These are phyloP conservation scores for Amylocystis lapponica DNA, from an alignment of 768 basidiomycete genomes.

Conservation along the genomic window DNA sequence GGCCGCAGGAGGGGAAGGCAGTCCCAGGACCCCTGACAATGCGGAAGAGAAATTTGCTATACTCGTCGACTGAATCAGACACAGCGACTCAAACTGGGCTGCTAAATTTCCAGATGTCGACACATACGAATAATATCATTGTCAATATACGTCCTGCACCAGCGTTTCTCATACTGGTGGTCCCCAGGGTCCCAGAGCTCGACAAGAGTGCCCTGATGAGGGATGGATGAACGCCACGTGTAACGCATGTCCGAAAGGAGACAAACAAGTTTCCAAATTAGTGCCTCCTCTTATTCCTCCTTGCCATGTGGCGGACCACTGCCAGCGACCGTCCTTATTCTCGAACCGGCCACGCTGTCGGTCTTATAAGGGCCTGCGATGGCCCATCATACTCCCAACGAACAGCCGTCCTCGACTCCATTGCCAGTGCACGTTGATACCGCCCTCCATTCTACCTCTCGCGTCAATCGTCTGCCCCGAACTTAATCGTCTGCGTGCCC, in stretches of 20 bases:
- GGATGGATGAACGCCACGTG: conserved; percentile 5
- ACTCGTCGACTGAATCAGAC: too few relatives aligned
- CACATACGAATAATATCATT: too few relatives aligned
- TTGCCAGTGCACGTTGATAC: neutral
- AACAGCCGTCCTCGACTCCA: neutral
- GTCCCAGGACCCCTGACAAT: too few relatives aligned
- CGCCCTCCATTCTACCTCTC: neutral
- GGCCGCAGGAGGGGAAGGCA: too few relatives aligned
- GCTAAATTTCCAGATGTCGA: too few relatives aligned
- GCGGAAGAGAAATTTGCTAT: too few relatives aligned
- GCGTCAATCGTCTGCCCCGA: too few relatives aligned
- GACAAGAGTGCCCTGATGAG: neutral
- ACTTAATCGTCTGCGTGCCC: neutral
- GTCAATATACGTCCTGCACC: too few relatives aligned
- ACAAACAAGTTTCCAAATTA: conserved; percentile 23
- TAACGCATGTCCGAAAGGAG: conserved; percentile 9
- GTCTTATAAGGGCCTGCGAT: conserved; percentile 16
- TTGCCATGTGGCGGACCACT: conserved; percentile 11
- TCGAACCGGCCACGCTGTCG: conserved; percentile 9
- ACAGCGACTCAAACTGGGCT: too few relatives aligned
- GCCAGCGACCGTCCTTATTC: conserved; percentile 13
- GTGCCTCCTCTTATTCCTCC: conserved; percentile 24
- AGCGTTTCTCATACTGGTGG: too few relatives aligned
- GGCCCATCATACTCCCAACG: neutral
- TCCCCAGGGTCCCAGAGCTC: too few relatives aligned